Base-by-base conservation (phyloP, 1,284 basidiomycete species). In the Leccinum colubrinum region DNA sequence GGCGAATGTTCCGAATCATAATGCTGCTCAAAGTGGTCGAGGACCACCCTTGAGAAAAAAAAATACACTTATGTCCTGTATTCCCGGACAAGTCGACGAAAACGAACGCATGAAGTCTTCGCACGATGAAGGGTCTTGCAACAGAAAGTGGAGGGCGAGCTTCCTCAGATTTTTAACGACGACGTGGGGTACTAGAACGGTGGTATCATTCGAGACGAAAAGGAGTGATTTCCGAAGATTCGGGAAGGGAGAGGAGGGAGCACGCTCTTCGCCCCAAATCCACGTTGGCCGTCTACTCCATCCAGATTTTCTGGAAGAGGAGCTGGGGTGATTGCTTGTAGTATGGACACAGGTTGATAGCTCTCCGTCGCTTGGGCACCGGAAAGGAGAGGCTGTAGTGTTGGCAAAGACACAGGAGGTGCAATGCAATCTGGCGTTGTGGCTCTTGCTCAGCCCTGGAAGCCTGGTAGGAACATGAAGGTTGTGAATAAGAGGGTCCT, bases 261-360 rank as follows among this genome's bases (percentile, higher is more conserved):
- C 3, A 17, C n/a, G 15, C 30, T 57, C 30, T 58, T 62, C 7
- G 30, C 15, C 7, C 17, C 52, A 6, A 50, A 14, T 55, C 56
- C 56, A 1, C 56, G 58, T 17, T 62, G 65, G 2, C 56, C 41
- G 0, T 63, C 59, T 3, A 37, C 11, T 25, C 60, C 59, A 56
- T 61, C 41, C 2, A 55, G 2, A 27, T 53, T 59, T 4, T 59
- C 64, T 30, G 55, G 54, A 20, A 54, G 51, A 6, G 62, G 46
- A 20, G 1, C 6, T 17, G 70, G 55, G 7, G 62, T 37, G 2
- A 52, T 51, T 11, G 51, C 39, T 7, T 72, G 73, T n/a, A 63
- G 56, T 46, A 67, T 67, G 14, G 70, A 65, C 22, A 62, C 60
- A 4, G 74, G 64, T 17, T 61, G 67, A 55, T 69, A 61, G 2